Conservation (phyloP, 148 eudicot genomes). For the Beta vulgaris region DNA sequence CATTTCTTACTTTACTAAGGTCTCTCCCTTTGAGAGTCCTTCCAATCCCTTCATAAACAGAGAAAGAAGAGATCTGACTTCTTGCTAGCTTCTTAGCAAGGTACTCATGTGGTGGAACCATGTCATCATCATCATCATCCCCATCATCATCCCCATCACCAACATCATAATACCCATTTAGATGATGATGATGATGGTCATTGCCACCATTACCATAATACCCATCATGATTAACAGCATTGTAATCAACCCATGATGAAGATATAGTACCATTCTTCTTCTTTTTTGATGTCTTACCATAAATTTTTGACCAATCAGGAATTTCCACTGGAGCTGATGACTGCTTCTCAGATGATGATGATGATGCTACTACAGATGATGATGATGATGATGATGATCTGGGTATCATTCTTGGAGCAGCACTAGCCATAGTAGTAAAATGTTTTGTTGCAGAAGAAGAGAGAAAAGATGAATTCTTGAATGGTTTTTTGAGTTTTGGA, state of each 20-base stretch:
- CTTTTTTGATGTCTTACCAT: constrained; percentile 27
- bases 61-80: constrained; percentile 59
- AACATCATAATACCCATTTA: constrained; percentile 9
- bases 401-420: constrained; percentile 52
- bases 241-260: constrained; percentile 21
- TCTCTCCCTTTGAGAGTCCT: constrained; percentile 93
- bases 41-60: constrained; percentile 87
- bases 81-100: constrained; percentile 64
- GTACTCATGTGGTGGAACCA: constrained; percentile 87
- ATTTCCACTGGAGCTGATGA: constrained; percentile 60
- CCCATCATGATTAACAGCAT: constrained; percentile 4
- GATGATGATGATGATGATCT: constrained; percentile 33
- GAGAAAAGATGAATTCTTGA: constrained; percentile 23
- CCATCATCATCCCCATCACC: constrained; percentile 20
- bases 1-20: constrained; percentile 72
- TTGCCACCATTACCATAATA: background rate
- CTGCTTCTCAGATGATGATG: constrained; percentile 21
- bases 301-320: constrained; percentile 63
- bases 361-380: too few species aligned
- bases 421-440: background rate
- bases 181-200: constrained; percentile 4
- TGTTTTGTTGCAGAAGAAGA: constrained; percentile 10
- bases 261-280: background rate
- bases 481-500: constrained; percentile 16
- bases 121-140: constrained; percentile 41